A percentile compares a stretch with the other conserved stretches of the same genome.
These are phyloP conservation scores for Pythium phragmitis DNA, from an alignment of 352 stramenopile species.

Conservation along the genomic window DNA sequence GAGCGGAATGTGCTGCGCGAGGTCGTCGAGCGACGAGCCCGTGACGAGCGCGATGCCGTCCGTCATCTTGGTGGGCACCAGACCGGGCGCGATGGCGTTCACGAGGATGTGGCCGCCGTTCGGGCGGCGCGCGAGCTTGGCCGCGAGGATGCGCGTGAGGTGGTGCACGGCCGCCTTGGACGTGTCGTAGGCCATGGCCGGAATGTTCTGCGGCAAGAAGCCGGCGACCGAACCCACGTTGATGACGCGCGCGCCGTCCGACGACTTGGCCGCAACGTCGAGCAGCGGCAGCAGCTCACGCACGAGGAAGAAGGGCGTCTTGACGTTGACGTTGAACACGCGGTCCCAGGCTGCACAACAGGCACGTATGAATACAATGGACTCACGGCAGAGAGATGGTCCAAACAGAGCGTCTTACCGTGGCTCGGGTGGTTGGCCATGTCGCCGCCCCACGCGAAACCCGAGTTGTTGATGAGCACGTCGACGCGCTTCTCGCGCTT, in stretches of 20 bases:
- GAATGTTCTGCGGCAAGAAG: slow-evolving; percentile 82
- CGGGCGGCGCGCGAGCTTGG: slow-evolving; percentile 83
- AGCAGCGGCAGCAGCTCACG: slow-evolving; percentile 90
- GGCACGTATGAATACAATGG: not conserved
- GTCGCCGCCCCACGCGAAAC: slow-evolving; percentile 48
- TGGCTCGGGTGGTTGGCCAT: slow-evolving; percentile 39
- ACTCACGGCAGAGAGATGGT: not conserved
- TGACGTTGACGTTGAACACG: slow-evolving; percentile 94
- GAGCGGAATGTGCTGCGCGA: slow-evolving; percentile 78
- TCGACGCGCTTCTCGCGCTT: slow-evolving; percentile 76
- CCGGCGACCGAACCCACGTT: slow-evolving; percentile 76
- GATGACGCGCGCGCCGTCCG: slow-evolving; percentile 61
- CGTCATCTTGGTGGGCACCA: slow-evolving; percentile 91
- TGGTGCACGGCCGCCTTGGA: slow-evolving; percentile 95
- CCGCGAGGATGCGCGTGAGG: slow-evolving; percentile 90
- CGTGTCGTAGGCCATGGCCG: slow-evolving; percentile 93
- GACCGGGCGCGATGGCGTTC: slow-evolving; percentile 93
- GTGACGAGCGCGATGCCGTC: slow-evolving; percentile 63
- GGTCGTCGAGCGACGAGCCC: slow-evolving; percentile 45
- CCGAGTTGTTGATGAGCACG: slow-evolving; percentile 96
- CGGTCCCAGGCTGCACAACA: slow-evolving; percentile 83
- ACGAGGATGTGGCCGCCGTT: slow-evolving; percentile 91
- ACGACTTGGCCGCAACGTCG: slow-evolving; percentile 50
- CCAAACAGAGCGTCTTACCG: slow-evolving; percentile 14
- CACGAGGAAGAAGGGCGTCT: slow-evolving; percentile 92